phyloP scores from a whole-genome alignment of 208 protist species.

The Porcisia hertigi region DNA sequence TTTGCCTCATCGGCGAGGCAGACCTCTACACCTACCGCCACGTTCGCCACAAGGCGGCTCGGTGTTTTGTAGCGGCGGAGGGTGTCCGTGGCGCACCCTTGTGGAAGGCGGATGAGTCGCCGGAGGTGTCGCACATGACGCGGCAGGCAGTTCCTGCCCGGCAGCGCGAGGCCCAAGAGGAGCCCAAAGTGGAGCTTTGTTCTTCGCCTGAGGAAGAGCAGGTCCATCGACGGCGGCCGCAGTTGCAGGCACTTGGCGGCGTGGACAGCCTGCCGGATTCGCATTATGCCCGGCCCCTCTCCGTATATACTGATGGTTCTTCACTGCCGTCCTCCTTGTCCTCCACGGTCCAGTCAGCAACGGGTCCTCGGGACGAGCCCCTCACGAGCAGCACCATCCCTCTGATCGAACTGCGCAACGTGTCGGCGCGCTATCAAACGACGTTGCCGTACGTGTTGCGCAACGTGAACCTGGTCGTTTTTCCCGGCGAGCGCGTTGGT shows the following conservation, averaged over 20 bases:
- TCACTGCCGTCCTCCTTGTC: background rate
- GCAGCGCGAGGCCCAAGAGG: background rate
- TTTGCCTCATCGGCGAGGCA: constrained; percentile 27
- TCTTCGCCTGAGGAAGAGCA: background rate
- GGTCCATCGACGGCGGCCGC: background rate
- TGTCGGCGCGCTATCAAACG: constrained; percentile 58
- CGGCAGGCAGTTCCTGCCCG: background rate
- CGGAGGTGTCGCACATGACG: constrained; percentile 11
- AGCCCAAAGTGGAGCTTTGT: background rate
- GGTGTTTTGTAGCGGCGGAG: constrained; percentile 19
- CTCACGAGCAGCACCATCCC: constrained; percentile 24
- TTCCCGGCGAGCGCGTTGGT: constrained; percentile 48
- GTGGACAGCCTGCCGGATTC: background rate
- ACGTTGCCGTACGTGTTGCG: constrained; percentile 52
- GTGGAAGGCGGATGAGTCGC: constrained; percentile 6
- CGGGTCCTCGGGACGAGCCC: background rate
- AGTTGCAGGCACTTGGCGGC: background rate
- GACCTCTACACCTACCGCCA: constrained; percentile 34
- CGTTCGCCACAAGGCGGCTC: constrained; percentile 3
- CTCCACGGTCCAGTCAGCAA: background rate
- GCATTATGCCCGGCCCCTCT: background rate
- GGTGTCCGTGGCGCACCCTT: constrained; percentile 14
- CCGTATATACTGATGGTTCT: background rate
- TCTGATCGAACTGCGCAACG: constrained; percentile 57
- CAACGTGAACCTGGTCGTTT: constrained; percentile 50